phyloP scores from a whole-genome alignment of 2,329 filamentous ascomycete species.

The Hymenoscyphus albidus region DNA sequence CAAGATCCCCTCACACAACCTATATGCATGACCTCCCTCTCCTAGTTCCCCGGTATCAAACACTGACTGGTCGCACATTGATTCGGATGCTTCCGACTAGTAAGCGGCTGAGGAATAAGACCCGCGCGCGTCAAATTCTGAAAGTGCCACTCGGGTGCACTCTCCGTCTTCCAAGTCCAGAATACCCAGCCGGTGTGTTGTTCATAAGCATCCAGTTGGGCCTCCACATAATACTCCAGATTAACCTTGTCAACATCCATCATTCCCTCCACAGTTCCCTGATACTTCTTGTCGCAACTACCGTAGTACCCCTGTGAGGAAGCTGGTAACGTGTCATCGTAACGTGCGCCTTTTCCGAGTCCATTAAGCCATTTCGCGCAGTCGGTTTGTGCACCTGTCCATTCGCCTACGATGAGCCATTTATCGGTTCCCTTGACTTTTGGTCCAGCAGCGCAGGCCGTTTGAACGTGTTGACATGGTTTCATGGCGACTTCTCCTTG shows the following conservation, averaged over 20 bases:
- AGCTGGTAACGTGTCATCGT: conserved; percentile 38
- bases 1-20: not conserved
- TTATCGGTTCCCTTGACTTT: conserved; percentile 34
- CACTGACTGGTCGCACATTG: conserved; percentile 31
- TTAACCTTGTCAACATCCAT: conserved; percentile 37
- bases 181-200: conserved; percentile 39
- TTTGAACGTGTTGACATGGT: conserved; percentile 39
- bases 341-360: conserved; percentile 55
- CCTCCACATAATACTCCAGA: conserved; percentile 41
- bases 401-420: conserved; percentile 42
- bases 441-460: conserved; percentile 39
- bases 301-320: conserved; percentile 33
- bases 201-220: conserved; percentile 43
- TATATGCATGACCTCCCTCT: not conserved
- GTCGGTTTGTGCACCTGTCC: conserved; percentile 41
- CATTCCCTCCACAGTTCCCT: conserved; percentile 42
- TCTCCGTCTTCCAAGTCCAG: conserved; percentile 43
- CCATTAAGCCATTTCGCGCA: conserved; percentile 50
- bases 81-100: conserved; percentile 26
- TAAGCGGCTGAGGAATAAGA: conserved; percentile 39
- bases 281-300: conserved; percentile 41
- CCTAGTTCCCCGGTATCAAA: conserved; percentile 29
- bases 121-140: conserved; percentile 39
- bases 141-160: conserved; percentile 41
- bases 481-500: conserved; percentile 36